A percentile compares a stretch with the other conserved stretches of the same genome.
These are phyloP conservation scores for Eucalyptus shirleyi DNA, from an alignment of 345 rosid genomes.

Conservation along the genomic window DNA sequence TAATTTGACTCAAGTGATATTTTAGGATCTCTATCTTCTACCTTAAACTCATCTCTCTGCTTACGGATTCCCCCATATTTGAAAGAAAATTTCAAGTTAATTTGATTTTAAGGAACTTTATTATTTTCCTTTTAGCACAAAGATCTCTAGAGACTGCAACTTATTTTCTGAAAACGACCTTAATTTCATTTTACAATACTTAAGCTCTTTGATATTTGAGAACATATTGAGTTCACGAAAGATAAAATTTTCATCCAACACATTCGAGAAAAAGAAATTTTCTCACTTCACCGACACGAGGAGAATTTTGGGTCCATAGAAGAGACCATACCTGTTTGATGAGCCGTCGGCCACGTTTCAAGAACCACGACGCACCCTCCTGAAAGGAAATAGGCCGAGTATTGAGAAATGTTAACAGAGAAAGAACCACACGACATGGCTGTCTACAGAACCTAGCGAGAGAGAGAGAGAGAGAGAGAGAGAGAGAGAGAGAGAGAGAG, in stretches of 20 bases:
- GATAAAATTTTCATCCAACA: neutral
- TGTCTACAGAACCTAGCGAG: accelerated
- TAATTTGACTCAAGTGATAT: no score
- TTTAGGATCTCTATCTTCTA: neutral
- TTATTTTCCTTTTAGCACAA: neutral
- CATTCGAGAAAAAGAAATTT: neutral
- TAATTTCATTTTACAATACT: no score
- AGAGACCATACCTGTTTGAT: accelerated
- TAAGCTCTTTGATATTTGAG: accelerated
- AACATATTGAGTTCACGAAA: neutral
- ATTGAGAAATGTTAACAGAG: neutral
- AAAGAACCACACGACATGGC: accelerated
- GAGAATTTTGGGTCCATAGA: neutral
- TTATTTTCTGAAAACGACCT: neutral
- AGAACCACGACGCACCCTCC: neutral
- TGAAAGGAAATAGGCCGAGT: neutral
- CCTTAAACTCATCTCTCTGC: neutral
- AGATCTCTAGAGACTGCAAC: neutral
- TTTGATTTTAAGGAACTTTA: neutral
- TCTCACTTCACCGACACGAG: accelerated
- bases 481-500: no score
- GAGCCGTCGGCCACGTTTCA: accelerated
- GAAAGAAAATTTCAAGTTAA: neutral
- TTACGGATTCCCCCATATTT: neutral
- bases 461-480: no score